phyloP scores from a whole-genome alignment of 2,329 filamentous ascomycete genomes.

The Xylariaceae sp. region DNA sequence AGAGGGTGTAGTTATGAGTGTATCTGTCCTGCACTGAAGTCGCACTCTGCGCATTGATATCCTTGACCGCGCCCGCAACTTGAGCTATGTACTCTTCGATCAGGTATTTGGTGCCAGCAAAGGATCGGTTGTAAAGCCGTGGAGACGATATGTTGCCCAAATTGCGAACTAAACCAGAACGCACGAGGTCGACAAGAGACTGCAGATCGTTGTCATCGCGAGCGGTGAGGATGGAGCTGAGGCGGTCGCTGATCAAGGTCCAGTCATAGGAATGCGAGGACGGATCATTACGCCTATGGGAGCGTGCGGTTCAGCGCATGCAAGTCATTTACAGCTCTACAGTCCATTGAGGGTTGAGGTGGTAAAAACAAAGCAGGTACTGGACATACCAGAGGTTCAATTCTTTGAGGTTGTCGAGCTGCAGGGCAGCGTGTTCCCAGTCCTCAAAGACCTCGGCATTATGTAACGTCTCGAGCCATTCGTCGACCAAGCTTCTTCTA shows the following conservation, averaged over 20 bases:
- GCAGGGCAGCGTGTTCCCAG: slow-evolving; percentile 80
- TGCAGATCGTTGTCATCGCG: slow-evolving; percentile 71
- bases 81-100: slow-evolving; percentile 90
- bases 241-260: slow-evolving; percentile 74
- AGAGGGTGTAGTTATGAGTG: slow-evolving; percentile 41
- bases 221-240: slow-evolving; percentile 67
- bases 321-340: background rate
- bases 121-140: slow-evolving; percentile 78
- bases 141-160: slow-evolving; percentile 86
- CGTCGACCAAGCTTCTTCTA: slow-evolving; percentile 60
- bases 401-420: slow-evolving; percentile 78
- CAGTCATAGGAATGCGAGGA: slow-evolving; percentile 83
- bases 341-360: background rate
- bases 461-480: slow-evolving; percentile 63
- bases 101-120: slow-evolving; percentile 83
- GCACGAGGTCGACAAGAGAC: slow-evolving; percentile 73
- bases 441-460: slow-evolving; percentile 73
- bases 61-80: slow-evolving; percentile 75
- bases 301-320: background rate
- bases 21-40: slow-evolving; percentile 21
- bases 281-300: slow-evolving; percentile 71
- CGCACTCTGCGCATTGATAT: slow-evolving; percentile 56
- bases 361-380: background rate
- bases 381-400: slow-evolving; percentile 70
- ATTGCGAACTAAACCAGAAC: slow-evolving; percentile 77